phyloP scores from a whole-genome alignment of 2,329 filamentous ascomycete genomes.

The Cryphonectria nitschkei region DNA sequence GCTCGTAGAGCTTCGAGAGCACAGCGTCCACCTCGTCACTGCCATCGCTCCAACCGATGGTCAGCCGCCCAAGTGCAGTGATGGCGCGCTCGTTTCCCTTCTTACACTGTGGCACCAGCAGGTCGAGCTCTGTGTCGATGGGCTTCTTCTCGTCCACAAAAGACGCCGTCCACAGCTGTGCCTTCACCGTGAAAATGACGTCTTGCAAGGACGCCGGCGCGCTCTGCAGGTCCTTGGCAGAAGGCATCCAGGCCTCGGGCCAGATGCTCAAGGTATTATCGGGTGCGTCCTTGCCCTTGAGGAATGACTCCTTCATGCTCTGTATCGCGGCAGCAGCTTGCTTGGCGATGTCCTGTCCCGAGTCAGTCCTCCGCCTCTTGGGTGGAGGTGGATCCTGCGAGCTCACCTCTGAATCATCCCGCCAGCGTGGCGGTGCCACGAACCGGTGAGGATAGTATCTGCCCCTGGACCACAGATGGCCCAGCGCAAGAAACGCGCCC shows the following conservation, averaged over 20 bases:
- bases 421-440: not conserved
- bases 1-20: constrained; percentile 68
- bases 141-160: constrained; percentile 37
- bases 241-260: constrained; percentile 22
- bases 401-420: constrained; percentile 1
- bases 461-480: constrained; percentile 48
- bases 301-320: constrained; percentile 12
- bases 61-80: constrained; percentile 75
- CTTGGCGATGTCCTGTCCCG: constrained; percentile 2
- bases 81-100: constrained; percentile 83
- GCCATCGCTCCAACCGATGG: constrained; percentile 57
- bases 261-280: not conserved
- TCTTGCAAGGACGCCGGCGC: constrained; percentile 37
- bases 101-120: constrained; percentile 71
- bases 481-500: constrained; percentile 50
- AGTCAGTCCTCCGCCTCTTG: constrained; percentile 21
- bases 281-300: constrained; percentile 6
- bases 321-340: not conserved
- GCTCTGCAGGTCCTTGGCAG: constrained; percentile 14
- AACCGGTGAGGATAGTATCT: constrained; percentile 44
- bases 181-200: constrained; percentile 48
- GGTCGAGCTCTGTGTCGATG: constrained; percentile 57
- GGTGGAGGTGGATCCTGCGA: constrained; percentile 1
- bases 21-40: constrained; percentile 53
- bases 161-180: constrained; percentile 52